These are phyloP conservation scores for Stentor roeselii DNA, from an alignment of 73 alveolate species.

Conservation along the genomic window DNA sequence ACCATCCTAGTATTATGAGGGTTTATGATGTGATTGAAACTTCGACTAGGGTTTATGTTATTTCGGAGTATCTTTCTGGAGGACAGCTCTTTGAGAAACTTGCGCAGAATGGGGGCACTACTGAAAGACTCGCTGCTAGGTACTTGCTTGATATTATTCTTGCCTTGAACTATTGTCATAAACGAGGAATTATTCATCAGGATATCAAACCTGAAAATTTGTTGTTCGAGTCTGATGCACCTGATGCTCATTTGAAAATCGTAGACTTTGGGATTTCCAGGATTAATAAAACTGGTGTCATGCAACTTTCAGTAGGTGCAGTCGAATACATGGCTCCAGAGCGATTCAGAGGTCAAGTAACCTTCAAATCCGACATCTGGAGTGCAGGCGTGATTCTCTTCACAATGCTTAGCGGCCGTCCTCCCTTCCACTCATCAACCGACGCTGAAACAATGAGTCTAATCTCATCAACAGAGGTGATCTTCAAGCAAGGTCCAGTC, in stretches of 20 bases:
- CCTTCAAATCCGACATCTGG: slow-evolving; percentile 1
- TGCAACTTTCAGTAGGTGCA: slow-evolving; percentile 2
- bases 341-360: background rate
- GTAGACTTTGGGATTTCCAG: slow-evolving; percentile 26
- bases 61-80: slow-evolving; percentile 76
- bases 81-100: slow-evolving; percentile 73
- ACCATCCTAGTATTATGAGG: slow-evolving; percentile 88
- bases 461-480: background rate
- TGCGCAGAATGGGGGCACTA: background rate
- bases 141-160: background rate
- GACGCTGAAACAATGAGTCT: background rate
- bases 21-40: slow-evolving; percentile 81
- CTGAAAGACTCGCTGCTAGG: slow-evolving; percentile 20
- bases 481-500: background rate
- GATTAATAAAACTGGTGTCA: background rate
- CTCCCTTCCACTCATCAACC: background rate
- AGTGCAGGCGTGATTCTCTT: slow-evolving; percentile 23
- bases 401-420: slow-evolving; percentile 24
- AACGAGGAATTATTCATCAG: background rate
- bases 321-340: slow-evolving; percentile 22
- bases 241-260: slow-evolving; percentile 6
- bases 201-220: slow-evolving; percentile 29
- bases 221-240: background rate
- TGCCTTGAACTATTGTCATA: slow-evolving; percentile 27
- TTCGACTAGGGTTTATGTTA: slow-evolving; percentile 64